These are phyloP conservation scores for Iris pallida DNA, from an alignment of 116 monocot genomes.

Conservation along the genomic window DNA sequence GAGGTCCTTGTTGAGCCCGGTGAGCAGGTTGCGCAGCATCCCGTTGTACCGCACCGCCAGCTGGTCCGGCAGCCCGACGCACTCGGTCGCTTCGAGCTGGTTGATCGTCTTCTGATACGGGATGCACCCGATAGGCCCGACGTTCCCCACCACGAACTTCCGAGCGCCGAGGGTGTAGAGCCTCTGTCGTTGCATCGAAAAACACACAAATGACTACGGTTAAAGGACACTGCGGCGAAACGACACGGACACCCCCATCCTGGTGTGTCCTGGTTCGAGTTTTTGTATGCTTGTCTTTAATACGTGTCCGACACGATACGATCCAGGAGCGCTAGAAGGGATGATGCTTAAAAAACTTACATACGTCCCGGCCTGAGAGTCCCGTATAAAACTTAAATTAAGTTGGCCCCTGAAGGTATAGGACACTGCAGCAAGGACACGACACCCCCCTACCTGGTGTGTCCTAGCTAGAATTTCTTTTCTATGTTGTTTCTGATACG, in stretches of 20 bases:
- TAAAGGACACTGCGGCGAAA: constrained; percentile 31
- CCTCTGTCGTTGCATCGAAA: constrained; percentile 26
- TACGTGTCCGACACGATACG: too few species aligned
- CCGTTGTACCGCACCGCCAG: constrained; percentile 50
- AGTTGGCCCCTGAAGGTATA: constrained; percentile 39
- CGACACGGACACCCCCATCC: neutral
- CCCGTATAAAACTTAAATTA: constrained; percentile 25
- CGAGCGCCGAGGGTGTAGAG: constrained; percentile 51
- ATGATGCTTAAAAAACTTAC: too few species aligned
- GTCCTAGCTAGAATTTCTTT: too few species aligned
- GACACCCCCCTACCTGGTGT: too few species aligned
- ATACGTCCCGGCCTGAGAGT: too few species aligned
- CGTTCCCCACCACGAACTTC: constrained; percentile 57
- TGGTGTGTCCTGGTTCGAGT: too few species aligned
- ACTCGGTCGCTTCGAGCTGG: constrained; percentile 20
- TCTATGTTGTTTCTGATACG: too few species aligned
- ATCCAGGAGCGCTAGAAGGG: too few species aligned
- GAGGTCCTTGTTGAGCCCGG: constrained; percentile 41
- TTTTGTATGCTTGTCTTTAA: too few species aligned
- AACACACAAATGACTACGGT: constrained; percentile 3
- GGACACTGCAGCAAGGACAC: constrained; percentile 35
- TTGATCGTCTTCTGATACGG: constrained; percentile 72
- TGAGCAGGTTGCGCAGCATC: constrained; percentile 33
- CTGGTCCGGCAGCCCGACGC: constrained; percentile 42
- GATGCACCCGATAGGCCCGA: constrained; percentile 64